Base-by-base conservation (phyloP, 441 rosid genomes). In the Erodium texanum region DNA sequence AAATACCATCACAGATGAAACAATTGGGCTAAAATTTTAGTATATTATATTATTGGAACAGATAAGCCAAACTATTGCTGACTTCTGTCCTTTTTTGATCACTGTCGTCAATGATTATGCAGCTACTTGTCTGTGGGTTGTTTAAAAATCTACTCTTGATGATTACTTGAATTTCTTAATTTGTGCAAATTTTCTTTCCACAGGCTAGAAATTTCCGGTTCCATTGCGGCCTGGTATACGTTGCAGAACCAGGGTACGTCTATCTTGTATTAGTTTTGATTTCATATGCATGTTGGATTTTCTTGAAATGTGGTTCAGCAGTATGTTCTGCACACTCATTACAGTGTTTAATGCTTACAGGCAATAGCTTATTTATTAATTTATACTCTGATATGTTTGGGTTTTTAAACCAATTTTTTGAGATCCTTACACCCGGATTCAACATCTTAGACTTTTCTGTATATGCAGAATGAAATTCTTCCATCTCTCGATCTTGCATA, bases 191-290 rank as follows among this genome's bases (percentile, higher is more conserved):
- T 48, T 73, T 48, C 29, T 70, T 75, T 63, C 65, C 72, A 81
- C 98, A 92, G 99, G 99, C 97, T 73, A 87, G 97, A 77, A 95
- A 95, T 81, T 95, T 92, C 66, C 80, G 95, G 27, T 92, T 92
- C 80, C 92, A 89, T 18, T 95, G 99, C 66, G 96, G 98, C 71
- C 86, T 90, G 68, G 97, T 89, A 66, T 95, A 92, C 54, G 98
- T 95, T 75, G 84, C 99, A 48, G 95, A 90, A 73, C 93, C 97
- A 68, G 99, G 99, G 99, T 92, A 82, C 71, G 89, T 68, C 41
- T 62, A 65, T 29, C 36, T 52, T 18, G 45, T 52, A 69, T 29
- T 62, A 66, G 67, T 67, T 58, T 9, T 66, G 1, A 70, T 59
- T 70, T 24, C 54, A 11, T 15, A 9, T 56, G 65, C 18, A 14